Percentiles rank a stretch among this genome's conserved stretches.
phyloP scores from a whole-genome alignment of 345 rosid genomes.

The Acer negundo region DNA sequence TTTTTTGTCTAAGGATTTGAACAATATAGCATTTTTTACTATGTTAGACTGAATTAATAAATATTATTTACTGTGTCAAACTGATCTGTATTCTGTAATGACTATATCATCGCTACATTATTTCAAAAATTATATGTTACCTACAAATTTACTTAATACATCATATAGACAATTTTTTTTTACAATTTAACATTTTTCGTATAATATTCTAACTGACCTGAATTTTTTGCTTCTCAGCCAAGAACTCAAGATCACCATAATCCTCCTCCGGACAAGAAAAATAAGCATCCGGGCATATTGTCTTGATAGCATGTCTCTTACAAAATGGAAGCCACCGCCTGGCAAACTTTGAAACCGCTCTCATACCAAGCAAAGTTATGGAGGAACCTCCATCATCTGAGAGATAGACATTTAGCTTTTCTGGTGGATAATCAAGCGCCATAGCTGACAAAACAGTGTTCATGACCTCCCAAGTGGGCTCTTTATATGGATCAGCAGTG shows the following conservation, averaged over 20 bases:
- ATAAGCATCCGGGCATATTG: slow-evolving; percentile 29
- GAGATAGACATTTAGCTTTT: slow-evolving; percentile 43
- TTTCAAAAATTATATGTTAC: no score
- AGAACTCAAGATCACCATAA: slow-evolving; percentile 10
- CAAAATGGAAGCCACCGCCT: slow-evolving; percentile 49
- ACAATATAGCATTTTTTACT: no score
- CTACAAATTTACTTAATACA: no score
- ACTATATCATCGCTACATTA: no score
- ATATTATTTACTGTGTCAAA: no score
- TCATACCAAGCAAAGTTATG: slow-evolving; percentile 34
- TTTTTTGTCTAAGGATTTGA: no score
- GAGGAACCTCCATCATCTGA: slow-evolving; percentile 46
- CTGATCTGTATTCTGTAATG: no score
- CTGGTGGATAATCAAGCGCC: slow-evolving; percentile 48
- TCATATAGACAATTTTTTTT: no score
- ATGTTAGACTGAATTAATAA: no score
- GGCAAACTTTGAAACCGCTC: slow-evolving; percentile 39
- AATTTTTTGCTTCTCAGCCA: slow-evolving; percentile 17
- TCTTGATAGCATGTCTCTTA: slow-evolving; percentile 19
- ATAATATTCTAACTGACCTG: slow-evolving; percentile 18
- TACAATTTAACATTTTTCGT: no score
- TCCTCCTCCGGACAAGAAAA: slow-evolving; percentile 26
- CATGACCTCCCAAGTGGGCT: slow-evolving; percentile 40
- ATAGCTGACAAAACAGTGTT: slow-evolving; percentile 45
- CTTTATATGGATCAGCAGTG: slow-evolving; percentile 45